These are phyloP conservation scores for Phaeosphaeriaceae sp. DNA, from an alignment of 2,329 filamentous ascomycete species.

Conservation along the genomic window DNA sequence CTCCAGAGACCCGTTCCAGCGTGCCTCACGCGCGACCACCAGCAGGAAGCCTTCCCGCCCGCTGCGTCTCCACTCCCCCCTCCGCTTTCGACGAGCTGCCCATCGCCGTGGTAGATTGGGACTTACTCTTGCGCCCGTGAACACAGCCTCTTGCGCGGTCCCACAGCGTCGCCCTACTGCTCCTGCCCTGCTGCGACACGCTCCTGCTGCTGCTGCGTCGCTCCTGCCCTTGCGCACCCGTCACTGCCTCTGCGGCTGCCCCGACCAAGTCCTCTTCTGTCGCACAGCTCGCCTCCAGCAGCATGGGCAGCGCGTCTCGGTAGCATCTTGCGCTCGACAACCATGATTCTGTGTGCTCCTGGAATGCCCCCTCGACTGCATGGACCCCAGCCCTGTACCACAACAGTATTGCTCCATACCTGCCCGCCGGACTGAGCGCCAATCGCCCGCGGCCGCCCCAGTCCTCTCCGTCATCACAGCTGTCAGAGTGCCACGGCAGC, in stretches of 20 bases:
- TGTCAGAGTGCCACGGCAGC: conserved; percentile 44
- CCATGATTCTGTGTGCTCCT: conserved; percentile 41
- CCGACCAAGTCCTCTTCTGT: background rate
- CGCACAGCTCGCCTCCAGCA: conserved; percentile 23
- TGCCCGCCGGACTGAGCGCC: conserved; percentile 46
- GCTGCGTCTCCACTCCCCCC: background rate
- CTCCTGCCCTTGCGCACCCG: conserved; percentile 19
- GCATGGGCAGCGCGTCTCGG: conserved; percentile 44
- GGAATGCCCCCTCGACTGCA: conserved; percentile 46
- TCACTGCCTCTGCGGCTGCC: conserved; percentile 11
- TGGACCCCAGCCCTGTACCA: conserved; percentile 46
- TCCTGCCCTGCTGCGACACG: background rate
- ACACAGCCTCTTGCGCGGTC: conserved; percentile 27
- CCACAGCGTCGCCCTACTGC: conserved; percentile 25
- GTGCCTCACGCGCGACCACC: background rate
- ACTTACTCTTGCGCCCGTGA: background rate
- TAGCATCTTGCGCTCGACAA: conserved; percentile 35
- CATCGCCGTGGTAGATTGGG: too few species aligned
- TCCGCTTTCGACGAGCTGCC: background rate
- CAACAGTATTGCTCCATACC: conserved; percentile 48
- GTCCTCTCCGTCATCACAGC: conserved; percentile 35
- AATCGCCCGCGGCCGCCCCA: conserved; percentile 23
- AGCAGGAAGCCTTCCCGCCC: background rate
- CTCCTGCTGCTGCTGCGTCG: conserved; percentile 11
- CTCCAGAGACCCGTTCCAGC: background rate